Conservation (phyloP, 2,329 filamentous ascomycete genomes). For the Fusarium virguliforme region DNA sequence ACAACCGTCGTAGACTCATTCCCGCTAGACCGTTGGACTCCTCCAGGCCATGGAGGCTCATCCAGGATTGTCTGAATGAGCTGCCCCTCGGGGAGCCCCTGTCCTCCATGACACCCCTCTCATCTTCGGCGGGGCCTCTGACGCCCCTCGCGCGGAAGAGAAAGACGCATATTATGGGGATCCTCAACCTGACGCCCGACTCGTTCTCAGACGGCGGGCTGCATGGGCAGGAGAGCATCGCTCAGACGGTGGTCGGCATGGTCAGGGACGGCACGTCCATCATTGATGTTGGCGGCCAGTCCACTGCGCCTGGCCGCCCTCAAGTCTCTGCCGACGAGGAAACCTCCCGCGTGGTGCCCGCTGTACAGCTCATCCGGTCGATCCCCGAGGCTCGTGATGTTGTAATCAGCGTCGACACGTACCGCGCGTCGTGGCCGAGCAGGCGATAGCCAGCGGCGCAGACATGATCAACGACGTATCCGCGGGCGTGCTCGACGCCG, state of each 20-base stretch:
- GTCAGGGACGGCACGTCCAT: slow-evolving; percentile 83
- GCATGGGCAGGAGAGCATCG: slow-evolving; percentile 70
- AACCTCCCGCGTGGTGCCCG: slow-evolving; percentile 82
- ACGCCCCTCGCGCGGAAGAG: slow-evolving; percentile 72
- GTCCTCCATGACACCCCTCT: slow-evolving; percentile 73
- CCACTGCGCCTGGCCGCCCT: slow-evolving; percentile 83
- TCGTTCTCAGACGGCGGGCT: slow-evolving; percentile 94
- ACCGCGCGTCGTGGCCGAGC: slow-evolving; percentile 87
- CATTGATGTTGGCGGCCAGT: slow-evolving; percentile 94
- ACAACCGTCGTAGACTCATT: slow-evolving; percentile 63
- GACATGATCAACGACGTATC: slow-evolving; percentile 97
- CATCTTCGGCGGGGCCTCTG: slow-evolving; percentile 65
- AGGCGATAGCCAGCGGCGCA: slow-evolving; percentile 83
- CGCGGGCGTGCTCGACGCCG: slow-evolving; percentile 81
- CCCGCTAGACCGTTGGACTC: slow-evolving; percentile 69
- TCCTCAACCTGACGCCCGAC: slow-evolving; percentile 94
- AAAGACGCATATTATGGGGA: slow-evolving; percentile 89
- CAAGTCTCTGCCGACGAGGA: slow-evolving; percentile 83
- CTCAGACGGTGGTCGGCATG: slow-evolving; percentile 72
- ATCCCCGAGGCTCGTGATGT: slow-evolving; percentile 74
- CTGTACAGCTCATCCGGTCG: slow-evolving; percentile 80
- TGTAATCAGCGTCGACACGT: slow-evolving; percentile 93
- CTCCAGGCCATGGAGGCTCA: slow-evolving; percentile 72
- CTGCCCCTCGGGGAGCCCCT: slow-evolving; percentile 68
- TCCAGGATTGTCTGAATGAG: slow-evolving; percentile 74